Evolutionary conservation across 108 stramenopile genomes (phyloP), one percentile per base, ranked within the genome.

Genomic region (Fragilaria crotonensis): DNA sequence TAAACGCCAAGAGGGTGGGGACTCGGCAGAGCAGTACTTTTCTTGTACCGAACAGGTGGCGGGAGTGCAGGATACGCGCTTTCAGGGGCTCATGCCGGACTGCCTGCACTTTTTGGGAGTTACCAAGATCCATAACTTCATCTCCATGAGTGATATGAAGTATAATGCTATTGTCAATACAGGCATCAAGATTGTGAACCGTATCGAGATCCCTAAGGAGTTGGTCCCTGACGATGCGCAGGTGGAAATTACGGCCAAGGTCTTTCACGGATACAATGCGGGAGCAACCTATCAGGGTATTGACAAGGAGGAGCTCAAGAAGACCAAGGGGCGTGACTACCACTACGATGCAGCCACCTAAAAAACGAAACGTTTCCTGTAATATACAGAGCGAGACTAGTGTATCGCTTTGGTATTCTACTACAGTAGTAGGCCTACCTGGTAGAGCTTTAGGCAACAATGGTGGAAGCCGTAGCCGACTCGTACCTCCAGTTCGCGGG

Each of bases 401-500:
- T n/a, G n/a, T n/a, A n/a, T n/a, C n/a, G n/a, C n/a, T n/a, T n/a
- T n/a, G n/a, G n/a, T n/a, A n/a, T n/a, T n/a, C n/a, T n/a, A n/a
- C n/a, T n/a, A n/a, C n/a, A n/a, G n/a, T n/a, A n/a, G n/a, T n/a
- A n/a, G n/a, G n/a, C n/a, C n/a, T n/a, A 14, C 36, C 7, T 41
- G 14, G 11, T 41, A 41, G 36, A 41, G 11, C 9, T 33, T 97
- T 98, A 99, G 11, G 99, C 94, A 44, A 99, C 99, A 63, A 99
- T 90, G 55, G 99, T 93, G 65, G 89, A 90, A 66, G 99, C 99
- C 48, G 97, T 97, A 64, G 94, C 85, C 45, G 89, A 85, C 84
- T 98, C 95, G 76, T 99, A 99, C 80, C 89, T 95, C 97, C 97
- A 99, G 93, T 96, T 98, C 36, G 99, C 82, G 48, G 95, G 88